Base-by-base conservation (phyloP, 768 basidiomycete species). In the Filobasidium wieringae region DNA sequence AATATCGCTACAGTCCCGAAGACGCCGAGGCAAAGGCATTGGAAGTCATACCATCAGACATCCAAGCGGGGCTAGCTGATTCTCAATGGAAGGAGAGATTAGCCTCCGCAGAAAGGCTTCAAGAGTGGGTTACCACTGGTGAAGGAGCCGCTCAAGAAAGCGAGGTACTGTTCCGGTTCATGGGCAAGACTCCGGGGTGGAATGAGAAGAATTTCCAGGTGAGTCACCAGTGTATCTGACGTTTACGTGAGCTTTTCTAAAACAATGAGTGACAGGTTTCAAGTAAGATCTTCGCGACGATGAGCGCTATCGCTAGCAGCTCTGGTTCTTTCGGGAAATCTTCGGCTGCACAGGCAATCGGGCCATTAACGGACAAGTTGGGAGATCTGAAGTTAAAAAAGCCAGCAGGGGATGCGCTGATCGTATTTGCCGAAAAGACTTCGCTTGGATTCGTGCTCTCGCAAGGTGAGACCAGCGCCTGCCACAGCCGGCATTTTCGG, bases 141-240 rank as follows among this genome's bases (percentile, higher is more conserved):
- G 78, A 80, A 29, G 79, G 82, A 12, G 78, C 80, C 32, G 62
- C 78, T 0, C 75, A 87, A 1, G 93, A 99, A 63, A 83, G 85
- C 12, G 95, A 99, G 73, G 82, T 99, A 4, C 67, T 99, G 34
- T 81, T 96, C 19, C 80, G 93, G 26, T 84, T 86, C 63, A 75
- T 97, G 59, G 84, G 81, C 3, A 97, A 93, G 78, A 89, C 87
- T 39, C 78, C 77, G 63, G 90, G 92, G 2, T 96, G 90, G 91
- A 81, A 79, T n/a, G 95, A 99, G 76, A 97, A 95, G 78, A 99
- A 97, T 68, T 99, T 99, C 64, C 93, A 99, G 77, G 92, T 87
- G 59, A 56, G 73, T 64, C 8, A 7, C 47, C 24, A 5, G 7
- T 22, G 26, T 40, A n/a, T 26, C 30, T 40, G 27, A 29, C 50